Conservation (phyloP, 768 basidiomycete species). For the Hericium erinaceus region DNA sequence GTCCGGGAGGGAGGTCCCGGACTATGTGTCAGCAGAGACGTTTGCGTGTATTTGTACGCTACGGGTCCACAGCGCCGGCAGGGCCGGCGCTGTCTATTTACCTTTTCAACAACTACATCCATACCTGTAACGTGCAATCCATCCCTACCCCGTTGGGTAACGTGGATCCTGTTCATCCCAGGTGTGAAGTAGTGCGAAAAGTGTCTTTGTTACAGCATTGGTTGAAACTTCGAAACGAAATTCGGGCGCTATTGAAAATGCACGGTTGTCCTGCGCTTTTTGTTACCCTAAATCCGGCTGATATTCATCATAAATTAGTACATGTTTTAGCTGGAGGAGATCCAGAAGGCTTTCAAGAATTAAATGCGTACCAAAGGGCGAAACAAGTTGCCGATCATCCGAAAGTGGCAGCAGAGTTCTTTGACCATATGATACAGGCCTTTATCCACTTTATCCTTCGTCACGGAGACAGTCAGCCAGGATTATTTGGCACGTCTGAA, state of each 20-base stretch:
- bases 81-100: too few relatives aligned
- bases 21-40: too few relatives aligned
- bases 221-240: neutral
- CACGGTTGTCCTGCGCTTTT: neutral
- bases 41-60: too few relatives aligned
- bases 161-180: too few relatives aligned
- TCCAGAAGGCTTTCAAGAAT: slow-evolving; percentile 26
- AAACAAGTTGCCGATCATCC: slow-evolving; percentile 32
- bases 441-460: slow-evolving; percentile 22
- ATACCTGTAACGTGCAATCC: too few relatives aligned
- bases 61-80: too few relatives aligned
- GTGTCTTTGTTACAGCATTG: neutral
- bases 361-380: slow-evolving; percentile 25
- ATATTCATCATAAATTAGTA: slow-evolving; percentile 32
- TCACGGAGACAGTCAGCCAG: slow-evolving; percentile 10
- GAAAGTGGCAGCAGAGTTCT: slow-evolving; percentile 29
- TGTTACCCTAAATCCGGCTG: slow-evolving; percentile 27
- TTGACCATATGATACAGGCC: slow-evolving; percentile 29
- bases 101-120: too few relatives aligned
- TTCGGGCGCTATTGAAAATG: too few relatives aligned
- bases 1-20: too few relatives aligned
- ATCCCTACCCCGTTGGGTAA: too few relatives aligned
- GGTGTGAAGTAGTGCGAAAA: too few relatives aligned
- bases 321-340: slow-evolving; percentile 29
- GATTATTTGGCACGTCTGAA: slow-evolving; percentile 25